Conservation (phyloP, 2,329 filamentous ascomycete genomes). For the Pseudofabraea citricarpa region DNA sequence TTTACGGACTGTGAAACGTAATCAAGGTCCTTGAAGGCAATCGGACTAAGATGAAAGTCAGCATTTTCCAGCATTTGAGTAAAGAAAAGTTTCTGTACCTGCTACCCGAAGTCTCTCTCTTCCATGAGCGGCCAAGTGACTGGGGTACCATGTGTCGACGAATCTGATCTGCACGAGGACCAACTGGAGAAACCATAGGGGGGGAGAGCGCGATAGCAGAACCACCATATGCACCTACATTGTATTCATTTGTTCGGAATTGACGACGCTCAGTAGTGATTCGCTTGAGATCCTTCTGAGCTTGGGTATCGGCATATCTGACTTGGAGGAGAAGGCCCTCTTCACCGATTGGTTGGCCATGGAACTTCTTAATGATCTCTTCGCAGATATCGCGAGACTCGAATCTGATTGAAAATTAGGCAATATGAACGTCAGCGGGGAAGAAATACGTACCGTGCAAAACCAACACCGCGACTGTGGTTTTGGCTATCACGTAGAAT, state of each 20-base stretch:
- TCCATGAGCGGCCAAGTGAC: slow-evolving; percentile 26
- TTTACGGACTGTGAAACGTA: slow-evolving; percentile 16
- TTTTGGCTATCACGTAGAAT: slow-evolving; percentile 90
- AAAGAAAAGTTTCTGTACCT: too few species aligned
- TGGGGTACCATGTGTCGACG: slow-evolving; percentile 22
- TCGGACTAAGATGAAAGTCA: slow-evolving; percentile 18
- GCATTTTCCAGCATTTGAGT: too few species aligned
- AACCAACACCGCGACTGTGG: slow-evolving; percentile 93
- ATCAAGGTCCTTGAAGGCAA: slow-evolving; percentile 27
- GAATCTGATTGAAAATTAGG: slow-evolving; percentile 57
- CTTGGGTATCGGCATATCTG: slow-evolving; percentile 92
- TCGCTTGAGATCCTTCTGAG: slow-evolving; percentile 94
- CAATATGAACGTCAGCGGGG: slow-evolving; percentile 4
- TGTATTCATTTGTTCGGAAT: slow-evolving; percentile 95
- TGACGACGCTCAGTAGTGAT: slow-evolving; percentile 92
- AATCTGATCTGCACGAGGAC: slow-evolving; percentile 26
- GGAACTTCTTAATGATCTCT: slow-evolving; percentile 80
- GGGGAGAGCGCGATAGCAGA: slow-evolving; percentile 44
- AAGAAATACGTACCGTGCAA: slow-evolving; percentile 72
- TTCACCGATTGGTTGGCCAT: slow-evolving; percentile 70
- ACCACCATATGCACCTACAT: slow-evolving; percentile 65
- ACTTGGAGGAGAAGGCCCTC: slow-evolving; percentile 86
- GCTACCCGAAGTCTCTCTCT: slow-evolving; percentile 21
- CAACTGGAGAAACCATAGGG: slow-evolving; percentile 30
- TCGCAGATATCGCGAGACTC: slow-evolving; percentile 87